Percentiles rank a stretch among this genome's conserved stretches.
Conservation (phyloP, 2,329 filamentous ascomycete species). For the Curvularia eragrostidis region DNA sequence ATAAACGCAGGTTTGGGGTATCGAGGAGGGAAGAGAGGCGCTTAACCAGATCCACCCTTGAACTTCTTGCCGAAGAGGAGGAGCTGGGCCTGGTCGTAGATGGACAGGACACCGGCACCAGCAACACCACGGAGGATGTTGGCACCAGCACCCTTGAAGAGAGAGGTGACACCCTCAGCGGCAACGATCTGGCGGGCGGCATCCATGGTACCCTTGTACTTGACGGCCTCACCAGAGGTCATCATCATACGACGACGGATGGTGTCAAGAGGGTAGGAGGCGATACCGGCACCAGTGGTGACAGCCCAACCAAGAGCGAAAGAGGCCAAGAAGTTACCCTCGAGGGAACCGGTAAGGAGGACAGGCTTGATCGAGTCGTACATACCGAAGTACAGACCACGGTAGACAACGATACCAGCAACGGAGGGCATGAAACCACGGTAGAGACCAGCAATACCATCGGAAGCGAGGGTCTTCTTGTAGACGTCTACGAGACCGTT, state of each 20-base stretch:
- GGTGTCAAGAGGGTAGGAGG: conserved; percentile 99
- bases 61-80: conserved; percentile 99
- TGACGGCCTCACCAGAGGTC: conserved; percentile 96
- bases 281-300: conserved; percentile 99
- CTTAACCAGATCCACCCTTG: conserved; percentile 67
- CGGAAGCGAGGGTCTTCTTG: conserved; percentile 98
- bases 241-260: conserved; percentile 99
- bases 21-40: conserved; percentile 43
- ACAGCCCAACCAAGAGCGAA: conserved; percentile 98
- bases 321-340: conserved; percentile 99
- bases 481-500: conserved; percentile 99
- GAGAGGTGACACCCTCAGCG: conserved; percentile 96
- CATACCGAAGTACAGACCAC: conserved; percentile 99
- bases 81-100: conserved; percentile 99
- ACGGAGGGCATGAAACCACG: conserved; percentile 99
- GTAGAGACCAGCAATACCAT: conserved; percentile 99
- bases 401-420: conserved; percentile 99
- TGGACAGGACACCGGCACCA: conserved; percentile 99
- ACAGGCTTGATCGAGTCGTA: conserved; percentile 99
- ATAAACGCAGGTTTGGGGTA: conserved; percentile 47
- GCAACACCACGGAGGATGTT: conserved; percentile 99
- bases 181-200: conserved; percentile 92
- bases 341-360: conserved; percentile 85
- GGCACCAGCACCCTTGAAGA: conserved; percentile 99
- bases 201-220: conserved; percentile 98